Evolutionary conservation across 148 eudicot genomes (phyloP), one percentile per base, ranked within the genome.

Genomic region (Diospyros kaki): DNA sequence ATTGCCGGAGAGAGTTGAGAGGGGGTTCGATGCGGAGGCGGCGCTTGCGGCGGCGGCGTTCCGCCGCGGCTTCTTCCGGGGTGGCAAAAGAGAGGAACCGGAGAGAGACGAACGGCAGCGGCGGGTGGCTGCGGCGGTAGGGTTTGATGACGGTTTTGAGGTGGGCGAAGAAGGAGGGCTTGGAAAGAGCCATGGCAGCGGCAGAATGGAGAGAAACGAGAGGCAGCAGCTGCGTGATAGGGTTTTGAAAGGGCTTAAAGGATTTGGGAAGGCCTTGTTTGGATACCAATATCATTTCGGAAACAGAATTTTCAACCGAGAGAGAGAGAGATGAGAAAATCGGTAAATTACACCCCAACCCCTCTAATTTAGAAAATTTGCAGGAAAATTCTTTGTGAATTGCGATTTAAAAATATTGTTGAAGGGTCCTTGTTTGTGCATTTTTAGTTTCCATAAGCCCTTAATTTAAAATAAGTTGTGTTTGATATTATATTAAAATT

Each of bases 21-120:
- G 98, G 98, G 6, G 98, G 97, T 64, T 88, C 90, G 85, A 91
- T 87, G 46, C 97, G 93, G 76, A 90, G 92, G 67, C 89, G 92
- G 69, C 97, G 97, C 17, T 90, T 90, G 43, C 95, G 93, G 53
- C 85, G 87, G 64, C 97, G 95, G 84, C 95, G 95, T 28, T 87
- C 89, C 68, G 97, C 90, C 64, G 97, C 91, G 67, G 93, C 84
- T 59, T 90, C 94, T 18, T 92, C 94, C 2, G 89, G 86, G 2
- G 94, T 84, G 74, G 94, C 88, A 84, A 88, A 90, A 65, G 90
- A 83, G 87, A 89, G 84, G 81, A 64, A 75, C 78, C 89, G 92
- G 80, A 74, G 56, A 58, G 82, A 77, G 84, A 80, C 38, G 63
- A 58, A 64, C 61, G 69, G 4, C 1, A 68, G 76, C 7, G 8